These are phyloP conservation scores for Eleusine coracana DNA, from an alignment of 176 grass and related monocot species.

Conservation along the genomic window DNA sequence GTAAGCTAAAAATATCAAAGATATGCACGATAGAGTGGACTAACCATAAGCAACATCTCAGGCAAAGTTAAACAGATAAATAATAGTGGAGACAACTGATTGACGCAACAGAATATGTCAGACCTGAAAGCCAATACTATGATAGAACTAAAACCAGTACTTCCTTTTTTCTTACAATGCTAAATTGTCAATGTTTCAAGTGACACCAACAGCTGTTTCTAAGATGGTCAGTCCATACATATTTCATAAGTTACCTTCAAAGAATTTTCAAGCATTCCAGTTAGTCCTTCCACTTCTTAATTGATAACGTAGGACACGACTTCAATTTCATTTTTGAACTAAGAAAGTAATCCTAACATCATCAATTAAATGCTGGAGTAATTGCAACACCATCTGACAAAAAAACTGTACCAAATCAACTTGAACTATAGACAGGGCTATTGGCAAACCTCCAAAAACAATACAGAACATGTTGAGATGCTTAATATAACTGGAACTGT, in stretches of 20 bases:
- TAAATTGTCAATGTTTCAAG: neutral
- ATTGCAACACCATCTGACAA: slow-evolving; percentile 8
- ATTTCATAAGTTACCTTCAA: neutral
- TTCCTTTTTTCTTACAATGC: neutral
- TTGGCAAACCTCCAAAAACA: neutral
- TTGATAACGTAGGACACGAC: neutral
- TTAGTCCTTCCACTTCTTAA: neutral
- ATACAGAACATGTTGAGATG: neutral
- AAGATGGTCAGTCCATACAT: neutral
- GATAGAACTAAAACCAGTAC: neutral
- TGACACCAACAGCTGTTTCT: neutral
- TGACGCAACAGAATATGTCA: neutral
- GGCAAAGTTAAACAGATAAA: slow-evolving; percentile 20
- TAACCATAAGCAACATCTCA: slow-evolving; percentile 20
- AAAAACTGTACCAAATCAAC: neutral
- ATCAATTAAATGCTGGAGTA: neutral
- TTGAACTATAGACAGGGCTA: neutral
- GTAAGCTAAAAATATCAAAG: slow-evolving; percentile 15
- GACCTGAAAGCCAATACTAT: slow-evolving; percentile 14
- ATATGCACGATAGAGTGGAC: slow-evolving; percentile 8
- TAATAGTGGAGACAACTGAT: neutral
- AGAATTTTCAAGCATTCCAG: slow-evolving; percentile 3
- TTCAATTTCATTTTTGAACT: neutral
- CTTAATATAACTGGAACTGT: neutral
- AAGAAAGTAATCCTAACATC: neutral